Evolutionary conservation across 176 grass and related monocot genomes (phyloP), one percentile per base, ranked within the genome.

Genomic region (Saccharum officinarum): DNA sequence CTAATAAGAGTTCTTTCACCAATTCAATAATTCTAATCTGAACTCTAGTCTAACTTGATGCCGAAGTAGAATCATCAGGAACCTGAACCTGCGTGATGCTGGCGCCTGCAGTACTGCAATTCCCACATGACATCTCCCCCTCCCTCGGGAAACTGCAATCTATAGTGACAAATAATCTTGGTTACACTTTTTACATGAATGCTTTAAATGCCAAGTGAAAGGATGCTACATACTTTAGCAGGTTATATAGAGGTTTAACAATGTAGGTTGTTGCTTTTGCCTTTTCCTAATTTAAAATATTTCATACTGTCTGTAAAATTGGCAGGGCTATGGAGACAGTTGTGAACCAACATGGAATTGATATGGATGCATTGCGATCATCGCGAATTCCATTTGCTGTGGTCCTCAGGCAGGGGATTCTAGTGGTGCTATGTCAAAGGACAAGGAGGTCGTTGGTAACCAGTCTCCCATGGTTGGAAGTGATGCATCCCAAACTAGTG

Each of bases 271-370:
- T 16, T 23, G 0, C 57, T 75, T 73, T 80, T 14, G 1, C 52
- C 47, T 67, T 60, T 67, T 60, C 62, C 61, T 74, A 68, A 67
- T 83, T 83, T 10, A 14, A 80, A 75, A 62, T 26, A 67, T 66
- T 38, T 37, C 6, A 7, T 73, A 59, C 36, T 76, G 69, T 83
- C 68, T 73, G 70, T 41, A 67, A 79, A 31, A 65, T 79, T 3
- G 8, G 57, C 88, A 99, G 97, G 88, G 97, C 97, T 46, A 94
- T 99, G 90, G 97, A 99, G 86, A 99, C 88, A 84, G 97, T 99
- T 75, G 90, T 99, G 85, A 96, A 80, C 76, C 97, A 99, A 88
- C 88, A 99, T 82, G 90, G 92, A 86, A 89, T 99, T 78, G 92
- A 99, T 87, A 95, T 99, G 88, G 89, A 99, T 45, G 86, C 88